Base-by-base conservation (phyloP, 2,329 filamentous ascomycete genomes). In the Neonectria sp. region DNA sequence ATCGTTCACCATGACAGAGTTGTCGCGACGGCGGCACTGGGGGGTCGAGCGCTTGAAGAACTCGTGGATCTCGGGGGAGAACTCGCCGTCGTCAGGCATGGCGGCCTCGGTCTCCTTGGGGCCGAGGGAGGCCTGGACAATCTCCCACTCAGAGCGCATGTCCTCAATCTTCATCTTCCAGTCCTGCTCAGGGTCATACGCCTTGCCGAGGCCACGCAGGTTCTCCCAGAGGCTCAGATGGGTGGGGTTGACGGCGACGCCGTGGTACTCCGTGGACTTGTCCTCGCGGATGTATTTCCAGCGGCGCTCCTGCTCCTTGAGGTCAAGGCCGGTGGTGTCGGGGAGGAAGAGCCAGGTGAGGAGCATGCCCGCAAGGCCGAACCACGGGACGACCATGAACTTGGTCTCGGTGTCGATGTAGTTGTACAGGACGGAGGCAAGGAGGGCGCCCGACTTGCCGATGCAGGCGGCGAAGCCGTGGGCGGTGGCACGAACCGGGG, bases 251-350 rank as follows among this genome's bases (percentile, higher is more conserved):
- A 98, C 91, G 67, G 95, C 95, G 60, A 97, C 91, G 72, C 95
- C 95, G 83, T 97, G 95, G 85, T 98, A 98, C 55, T 98, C 94
- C 33, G 90, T 69, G 73, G 91, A 91, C 67, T 90, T 90, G 68
- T 94, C 95, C 3, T 89, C 86, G 67, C 94, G 92, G 79, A 98
- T 94, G 83, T 92, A 98, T 63, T 87, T 83, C 95, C 95, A 98
- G 77, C 95, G 91, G 71, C 95, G 93, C 84, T 98, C 95, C 84
- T 98, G 95, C 82, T 98, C 95, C 87, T 97, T 97, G 70, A 98
- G 90, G 79, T 98, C 95, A 45, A 98, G 92, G 63, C 95, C 95
- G 11, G 95, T 98, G 75, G 95, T 98, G 80, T 98, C 95, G n/a
- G 95, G 95, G 35, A 98, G 91, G 88, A 94, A 98, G 75, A 97